Percentiles rank a stretch among this genome's conserved stretches.
phyloP scores from a whole-genome alignment of 768 basidiomycete genomes.

The Mycena filopes region DNA sequence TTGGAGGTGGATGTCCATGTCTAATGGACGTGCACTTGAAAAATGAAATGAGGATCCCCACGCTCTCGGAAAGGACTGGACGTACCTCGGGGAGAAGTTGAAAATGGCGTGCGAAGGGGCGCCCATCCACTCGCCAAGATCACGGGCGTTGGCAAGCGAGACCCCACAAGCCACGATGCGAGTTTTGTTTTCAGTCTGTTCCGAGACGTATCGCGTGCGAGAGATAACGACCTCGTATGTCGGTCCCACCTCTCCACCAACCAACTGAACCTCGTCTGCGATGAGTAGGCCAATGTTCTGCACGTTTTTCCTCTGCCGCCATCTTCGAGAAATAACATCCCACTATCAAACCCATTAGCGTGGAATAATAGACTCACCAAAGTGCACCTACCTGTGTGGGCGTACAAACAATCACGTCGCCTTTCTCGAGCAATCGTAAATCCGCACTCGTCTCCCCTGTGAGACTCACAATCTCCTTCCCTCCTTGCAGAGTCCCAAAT shows the following conservation, averaged over 20 bases:
- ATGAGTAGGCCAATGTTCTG: slow-evolving; percentile 93
- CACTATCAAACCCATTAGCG: slow-evolving; percentile 62
- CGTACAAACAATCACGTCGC: slow-evolving; percentile 94
- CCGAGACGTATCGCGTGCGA: slow-evolving; percentile 94
- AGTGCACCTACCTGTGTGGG: slow-evolving; percentile 77
- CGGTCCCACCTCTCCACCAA: slow-evolving; percentile 94
- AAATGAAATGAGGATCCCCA: slow-evolving; percentile 14
- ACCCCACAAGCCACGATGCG: slow-evolving; percentile 96
- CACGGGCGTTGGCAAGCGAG: slow-evolving; percentile 94
- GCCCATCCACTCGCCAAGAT: slow-evolving; percentile 98
- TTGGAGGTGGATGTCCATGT: slow-evolving; percentile 97
- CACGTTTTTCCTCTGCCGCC: slow-evolving; percentile 97
- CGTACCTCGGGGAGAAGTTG: slow-evolving; percentile 94
- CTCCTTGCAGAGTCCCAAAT: slow-evolving; percentile 84
- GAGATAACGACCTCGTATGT: slow-evolving; percentile 98
- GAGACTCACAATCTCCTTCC: slow-evolving; percentile 92
- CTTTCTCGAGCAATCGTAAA: slow-evolving; percentile 87
- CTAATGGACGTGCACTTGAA: slow-evolving; percentile 89
- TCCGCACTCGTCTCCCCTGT: slow-evolving; percentile 97
- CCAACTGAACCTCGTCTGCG: slow-evolving; percentile 94
- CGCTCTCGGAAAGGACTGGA: not conserved
- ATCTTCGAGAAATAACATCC: slow-evolving; percentile 94
- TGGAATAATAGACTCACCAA: not conserved
- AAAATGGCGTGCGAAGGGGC: slow-evolving; percentile 94
- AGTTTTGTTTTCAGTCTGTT: slow-evolving; percentile 92